Percentiles rank a stretch among this genome's conserved stretches.
phyloP scores from a whole-genome alignment of 1,284 basidiomycete genomes.

The Papiliotrema laurentii region DNA sequence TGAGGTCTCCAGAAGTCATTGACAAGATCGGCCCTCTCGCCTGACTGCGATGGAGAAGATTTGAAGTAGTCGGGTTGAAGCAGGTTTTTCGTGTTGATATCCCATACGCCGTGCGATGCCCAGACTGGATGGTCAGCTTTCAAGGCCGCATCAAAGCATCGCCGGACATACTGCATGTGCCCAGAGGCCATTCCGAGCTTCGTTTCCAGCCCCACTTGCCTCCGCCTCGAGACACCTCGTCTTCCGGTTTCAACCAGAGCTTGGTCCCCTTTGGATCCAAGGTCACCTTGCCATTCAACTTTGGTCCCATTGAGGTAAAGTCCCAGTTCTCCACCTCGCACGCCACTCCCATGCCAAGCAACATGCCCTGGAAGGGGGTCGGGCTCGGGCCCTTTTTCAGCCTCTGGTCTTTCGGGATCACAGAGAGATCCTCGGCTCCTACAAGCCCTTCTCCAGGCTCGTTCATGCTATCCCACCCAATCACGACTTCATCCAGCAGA shows the following conservation, averaged over 20 bases:
- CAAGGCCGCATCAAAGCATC: slow-evolving; percentile 3
- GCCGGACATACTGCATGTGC: slow-evolving; percentile 57
- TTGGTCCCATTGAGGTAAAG: slow-evolving; percentile 77
- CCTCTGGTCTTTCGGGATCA: slow-evolving; percentile 62
- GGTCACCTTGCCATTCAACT: slow-evolving; percentile 63
- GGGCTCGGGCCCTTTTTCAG: slow-evolving; percentile 83
- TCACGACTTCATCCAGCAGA: slow-evolving; percentile 77
- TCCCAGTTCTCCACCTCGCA: slow-evolving; percentile 82
- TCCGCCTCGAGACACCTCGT: slow-evolving; percentile 46
- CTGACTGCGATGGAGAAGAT: slow-evolving; percentile 46
- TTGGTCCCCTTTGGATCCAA: slow-evolving; percentile 78
- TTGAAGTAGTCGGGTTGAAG: slow-evolving; percentile 77
- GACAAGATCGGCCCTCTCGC: slow-evolving; percentile 55
- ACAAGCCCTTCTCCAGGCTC: slow-evolving; percentile 88
- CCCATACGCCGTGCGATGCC: slow-evolving; percentile 94
- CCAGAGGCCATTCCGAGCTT: slow-evolving; percentile 70
- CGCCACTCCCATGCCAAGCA: slow-evolving; percentile 78
- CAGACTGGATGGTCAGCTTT: slow-evolving; percentile 54
- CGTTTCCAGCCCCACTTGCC: slow-evolving; percentile 76
- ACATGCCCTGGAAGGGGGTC: slow-evolving; percentile 76
- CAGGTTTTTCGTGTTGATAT: slow-evolving; percentile 61
- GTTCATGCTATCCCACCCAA: slow-evolving; percentile 96
- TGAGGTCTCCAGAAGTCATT: slow-evolving; percentile 80
- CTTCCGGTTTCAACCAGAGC: slow-evolving; percentile 63
- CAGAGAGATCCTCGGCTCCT: slow-evolving; percentile 68